Evolutionary conservation across 306 rosid species (phyloP).

Genomic region (Castanea mollissima): DNA sequence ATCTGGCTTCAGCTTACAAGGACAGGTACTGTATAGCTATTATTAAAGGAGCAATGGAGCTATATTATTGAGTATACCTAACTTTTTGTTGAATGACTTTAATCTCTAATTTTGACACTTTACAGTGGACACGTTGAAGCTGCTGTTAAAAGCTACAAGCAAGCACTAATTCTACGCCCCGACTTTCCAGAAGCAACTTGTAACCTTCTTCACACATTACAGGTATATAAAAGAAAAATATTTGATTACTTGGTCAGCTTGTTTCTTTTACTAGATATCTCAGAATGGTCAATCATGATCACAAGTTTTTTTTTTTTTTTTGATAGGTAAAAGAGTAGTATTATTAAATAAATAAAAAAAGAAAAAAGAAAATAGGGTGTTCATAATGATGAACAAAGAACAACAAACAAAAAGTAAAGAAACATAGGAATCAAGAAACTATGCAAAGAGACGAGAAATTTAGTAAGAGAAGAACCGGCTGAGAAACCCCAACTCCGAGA

Average conservation of each 20-base stretch:
- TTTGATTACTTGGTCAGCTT: background rate
- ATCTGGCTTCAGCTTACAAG: conserved; percentile 97
- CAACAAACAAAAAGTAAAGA: too few species aligned
- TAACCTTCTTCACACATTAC: conserved; percentile 94
- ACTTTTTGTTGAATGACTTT: background rate
- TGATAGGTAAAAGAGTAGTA: too few species aligned
- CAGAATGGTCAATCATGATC: background rate
- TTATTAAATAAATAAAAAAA: too few species aligned
- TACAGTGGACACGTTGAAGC: conserved; percentile 92
- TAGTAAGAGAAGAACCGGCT: too few species aligned
- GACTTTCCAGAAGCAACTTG: conserved; percentile 99
- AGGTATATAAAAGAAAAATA: conserved; percentile 43
- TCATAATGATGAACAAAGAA: too few species aligned
- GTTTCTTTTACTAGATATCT: background rate
- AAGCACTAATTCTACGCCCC: conserved; percentile 75
- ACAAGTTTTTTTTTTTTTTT: background rate
- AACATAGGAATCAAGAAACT: too few species aligned
- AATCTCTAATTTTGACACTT: conserved; percentile 10
- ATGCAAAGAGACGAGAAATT: too few species aligned
- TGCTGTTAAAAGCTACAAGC: conserved; percentile 83
- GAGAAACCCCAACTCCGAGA: too few species aligned
- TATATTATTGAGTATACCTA: too few species aligned
- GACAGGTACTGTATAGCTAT: conserved; percentile 56
- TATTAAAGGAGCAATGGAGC: background rate
- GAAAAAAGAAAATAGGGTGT: too few species aligned